Evolutionary conservation across 2,329 filamentous ascomycete species (phyloP), one percentile per base, ranked within the genome.

Genomic region (Cladosporium sp.): DNA sequence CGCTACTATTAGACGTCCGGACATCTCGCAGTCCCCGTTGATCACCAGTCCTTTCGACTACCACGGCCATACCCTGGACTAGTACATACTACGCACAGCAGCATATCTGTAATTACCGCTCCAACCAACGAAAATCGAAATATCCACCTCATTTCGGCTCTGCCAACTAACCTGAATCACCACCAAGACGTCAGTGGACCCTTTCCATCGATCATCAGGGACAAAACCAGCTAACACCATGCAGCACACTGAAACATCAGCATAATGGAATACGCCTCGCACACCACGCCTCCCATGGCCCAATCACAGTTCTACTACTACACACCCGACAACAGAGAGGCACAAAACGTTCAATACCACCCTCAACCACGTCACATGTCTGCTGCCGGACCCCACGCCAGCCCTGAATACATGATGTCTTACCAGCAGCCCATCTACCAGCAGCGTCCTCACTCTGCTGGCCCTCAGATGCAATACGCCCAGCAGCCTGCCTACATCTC

Each of bases 251-350:
- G 30, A 22, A 55, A 55, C 17, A 43, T 36, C 38, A 55, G 28
- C 36, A 61, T 60, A 63, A 74, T 74, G 72, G 71, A 73, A 55
- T 71, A 72, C 67, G 59, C 70, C 72, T 75, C 60, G 64, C 76
- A 66, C 75, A 78, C 74, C 74, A 82, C 69, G 84, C 70, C 70
- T 57, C 69, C 69, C 37, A 69, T 89, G 81, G 85, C 82, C 62
- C 88, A 89, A 76, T 84, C 87, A 65, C 80, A 89, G 60, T 95
- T 92, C 81, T 92, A 89, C 83, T 94, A 92, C 82, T 96, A 93
- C 80, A 88, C 85, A 69, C 86, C 88, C 65, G 89, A 94, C 22
- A 51, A 52, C 49, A 38, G 56, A 22, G 56, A 51, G 20, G n/a
- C 28, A 45, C 56, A 52, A 12, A 36, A 59, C 50, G 30, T 51